These are phyloP conservation scores for Rhynchospora breviuscula DNA, from an alignment of 176 grass and related monocot genomes.

Conservation along the genomic window DNA sequence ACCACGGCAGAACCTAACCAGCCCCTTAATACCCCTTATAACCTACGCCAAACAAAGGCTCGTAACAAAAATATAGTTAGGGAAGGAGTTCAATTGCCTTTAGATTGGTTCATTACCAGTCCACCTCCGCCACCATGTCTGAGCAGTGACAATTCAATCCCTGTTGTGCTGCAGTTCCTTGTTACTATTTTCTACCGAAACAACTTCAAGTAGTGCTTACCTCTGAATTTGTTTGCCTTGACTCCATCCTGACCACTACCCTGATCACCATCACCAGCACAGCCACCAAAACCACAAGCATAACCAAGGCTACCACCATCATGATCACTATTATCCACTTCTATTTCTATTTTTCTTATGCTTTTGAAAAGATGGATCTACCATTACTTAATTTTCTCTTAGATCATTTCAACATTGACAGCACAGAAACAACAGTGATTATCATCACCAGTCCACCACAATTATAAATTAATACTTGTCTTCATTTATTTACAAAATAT, in stretches of 20 bases:
- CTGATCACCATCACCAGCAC: not conserved
- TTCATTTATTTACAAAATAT: not conserved
- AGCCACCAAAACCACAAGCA: not conserved
- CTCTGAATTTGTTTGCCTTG: not conserved
- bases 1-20: too few relatives aligned
- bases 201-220: not conserved
- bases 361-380: not conserved
- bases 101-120: conserved; percentile 1
- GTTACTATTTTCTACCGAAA: not conserved
- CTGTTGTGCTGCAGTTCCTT: not conserved
- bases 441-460: not conserved
- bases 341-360: not conserved
- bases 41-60: too few relatives aligned
- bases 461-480: not conserved
- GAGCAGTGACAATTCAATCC: not conserved
- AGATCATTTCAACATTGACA: not conserved
- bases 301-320: not conserved
- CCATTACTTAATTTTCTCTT: not conserved
- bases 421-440: not conserved
- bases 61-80: not conserved
- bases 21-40: too few relatives aligned
- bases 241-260: not conserved
- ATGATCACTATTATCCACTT: not conserved
- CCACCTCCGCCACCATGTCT: not conserved
- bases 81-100: not conserved